phyloP scores from a whole-genome alignment of 2,329 filamentous ascomycete species.

The Colletotrichum caudatum region DNA sequence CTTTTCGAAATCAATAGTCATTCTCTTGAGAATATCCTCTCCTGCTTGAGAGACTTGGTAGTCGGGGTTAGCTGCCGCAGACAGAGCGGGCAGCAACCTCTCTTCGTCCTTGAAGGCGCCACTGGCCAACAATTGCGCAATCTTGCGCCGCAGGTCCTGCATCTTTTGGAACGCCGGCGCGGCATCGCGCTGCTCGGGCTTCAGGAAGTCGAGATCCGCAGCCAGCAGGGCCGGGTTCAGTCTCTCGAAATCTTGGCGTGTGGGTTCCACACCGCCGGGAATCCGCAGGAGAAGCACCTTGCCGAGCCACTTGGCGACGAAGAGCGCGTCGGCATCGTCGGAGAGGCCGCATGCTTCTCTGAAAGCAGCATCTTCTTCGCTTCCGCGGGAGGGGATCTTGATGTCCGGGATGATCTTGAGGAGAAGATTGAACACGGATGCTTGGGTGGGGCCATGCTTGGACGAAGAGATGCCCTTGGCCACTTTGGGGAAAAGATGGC shows the following conservation, averaged over 20 bases:
- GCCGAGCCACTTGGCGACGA: constrained; percentile 80
- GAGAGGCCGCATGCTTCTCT: constrained; percentile 75
- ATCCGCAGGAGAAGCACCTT: constrained; percentile 76
- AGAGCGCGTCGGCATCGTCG: constrained; percentile 75
- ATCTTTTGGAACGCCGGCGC: constrained; percentile 50
- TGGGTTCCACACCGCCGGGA: constrained; percentile 45
- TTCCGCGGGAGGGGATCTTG: constrained; percentile 80
- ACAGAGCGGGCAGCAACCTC: constrained; percentile 85
- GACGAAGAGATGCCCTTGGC: constrained; percentile 72
- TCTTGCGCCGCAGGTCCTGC: constrained; percentile 66
- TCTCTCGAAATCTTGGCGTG: constrained; percentile 42
- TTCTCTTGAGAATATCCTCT: constrained; percentile 89
- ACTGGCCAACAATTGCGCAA: constrained; percentile 80
- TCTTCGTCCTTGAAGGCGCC: constrained; percentile 88
- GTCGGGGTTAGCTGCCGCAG: constrained; percentile 85
- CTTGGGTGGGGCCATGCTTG: constrained; percentile 49
- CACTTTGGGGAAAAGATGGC: constrained; percentile 78
- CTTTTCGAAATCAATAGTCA: constrained; percentile 79
- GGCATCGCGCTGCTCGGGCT: constrained; percentile 65
- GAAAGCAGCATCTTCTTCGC: constrained; percentile 79
- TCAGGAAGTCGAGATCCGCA: constrained; percentile 77
- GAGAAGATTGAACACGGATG: constrained; percentile 84
- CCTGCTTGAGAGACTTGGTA: constrained; percentile 85
- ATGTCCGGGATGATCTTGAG: constrained; percentile 80
- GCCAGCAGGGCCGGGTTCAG: constrained; percentile 68